These are phyloP conservation scores for Exophiala oligosperma DNA, from an alignment of 2,329 filamentous ascomycete species.

Conservation along the genomic window DNA sequence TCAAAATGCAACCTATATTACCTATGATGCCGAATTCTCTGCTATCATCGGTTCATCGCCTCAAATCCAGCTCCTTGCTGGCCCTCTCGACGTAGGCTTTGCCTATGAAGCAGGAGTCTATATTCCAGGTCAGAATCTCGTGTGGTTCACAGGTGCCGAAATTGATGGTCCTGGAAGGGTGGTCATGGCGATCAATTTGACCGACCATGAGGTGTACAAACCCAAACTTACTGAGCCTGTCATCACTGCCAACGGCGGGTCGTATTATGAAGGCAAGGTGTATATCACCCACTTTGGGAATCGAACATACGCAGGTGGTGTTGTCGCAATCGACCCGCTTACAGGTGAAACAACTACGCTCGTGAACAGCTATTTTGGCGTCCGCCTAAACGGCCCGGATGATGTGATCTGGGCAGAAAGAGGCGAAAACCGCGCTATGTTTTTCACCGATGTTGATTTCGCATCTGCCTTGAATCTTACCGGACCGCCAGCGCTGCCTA, in stretches of 20 bases:
- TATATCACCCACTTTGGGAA: not conserved
- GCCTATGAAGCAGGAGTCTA: not conserved
- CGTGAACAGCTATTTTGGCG: constrained; percentile 7
- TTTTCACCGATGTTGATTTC: constrained; percentile 1
- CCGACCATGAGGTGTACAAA: not conserved
- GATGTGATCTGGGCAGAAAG: not conserved
- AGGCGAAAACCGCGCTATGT: not conserved
- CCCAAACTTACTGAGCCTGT: not conserved
- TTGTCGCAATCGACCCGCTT: not conserved
- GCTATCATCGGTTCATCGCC: not conserved
- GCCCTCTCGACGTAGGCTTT: not conserved
- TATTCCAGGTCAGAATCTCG: not conserved
- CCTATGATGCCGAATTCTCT: not conserved
- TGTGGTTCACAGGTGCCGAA: not conserved
- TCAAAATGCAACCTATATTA: not conserved
- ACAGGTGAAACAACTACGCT: not conserved
- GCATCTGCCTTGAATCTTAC: not conserved
- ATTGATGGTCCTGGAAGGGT: not conserved
- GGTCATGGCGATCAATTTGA: not conserved
- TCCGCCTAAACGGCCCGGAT: not conserved
- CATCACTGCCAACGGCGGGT: not conserved
- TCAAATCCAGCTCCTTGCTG: not conserved
- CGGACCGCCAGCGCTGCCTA: not conserved
- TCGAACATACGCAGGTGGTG: not conserved
- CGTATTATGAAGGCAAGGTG: constrained; percentile 1